A percentile compares a stretch with the other conserved stretches of the same genome.
phyloP scores from a whole-genome alignment of 176 grass and related monocot species.

The Alloteropsis semialata region DNA sequence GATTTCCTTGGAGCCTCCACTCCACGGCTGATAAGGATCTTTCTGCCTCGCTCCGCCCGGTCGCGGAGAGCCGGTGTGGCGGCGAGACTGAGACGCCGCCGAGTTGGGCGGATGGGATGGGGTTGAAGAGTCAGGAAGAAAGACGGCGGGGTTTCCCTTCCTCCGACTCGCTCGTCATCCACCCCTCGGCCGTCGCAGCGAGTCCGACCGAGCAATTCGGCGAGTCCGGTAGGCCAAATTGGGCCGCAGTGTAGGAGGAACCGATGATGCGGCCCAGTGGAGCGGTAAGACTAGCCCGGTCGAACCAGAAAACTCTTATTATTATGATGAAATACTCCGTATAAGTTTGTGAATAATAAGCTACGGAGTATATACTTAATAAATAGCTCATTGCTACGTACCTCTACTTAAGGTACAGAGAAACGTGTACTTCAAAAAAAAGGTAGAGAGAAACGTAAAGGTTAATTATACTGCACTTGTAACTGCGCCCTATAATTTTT shows the following conservation, averaged over 20 bases:
- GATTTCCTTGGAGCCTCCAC: neutral
- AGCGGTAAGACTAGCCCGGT: too few relatives aligned
- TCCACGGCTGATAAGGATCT: neutral
- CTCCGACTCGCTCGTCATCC: neutral
- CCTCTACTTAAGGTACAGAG: too few relatives aligned
- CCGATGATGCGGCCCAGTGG: neutral
- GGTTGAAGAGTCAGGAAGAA: neutral
- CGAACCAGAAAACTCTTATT: too few relatives aligned
- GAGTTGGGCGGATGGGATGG: slow-evolving; percentile 10
- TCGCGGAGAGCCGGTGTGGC: neutral
- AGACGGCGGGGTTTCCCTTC: neutral
- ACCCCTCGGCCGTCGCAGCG: neutral
- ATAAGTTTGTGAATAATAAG: too few relatives aligned
- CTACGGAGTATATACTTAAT: too few relatives aligned
- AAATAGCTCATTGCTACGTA: too few relatives aligned
- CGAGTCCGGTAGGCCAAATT: neutral
- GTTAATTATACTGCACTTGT: too few relatives aligned
- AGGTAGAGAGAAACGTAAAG: too few relatives aligned
- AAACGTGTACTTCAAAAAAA: too few relatives aligned
- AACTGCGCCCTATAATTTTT: too few relatives aligned
- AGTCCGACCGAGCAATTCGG: too few relatives aligned
- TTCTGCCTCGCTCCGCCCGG: neutral
- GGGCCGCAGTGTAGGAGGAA: neutral
- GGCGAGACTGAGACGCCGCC: neutral
- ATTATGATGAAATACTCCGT: too few relatives aligned